Evolutionary conservation across 2,329 filamentous ascomycete species (phyloP), one percentile per base, ranked within the genome.

Genomic region (Fusarium oxysporum): DNA sequence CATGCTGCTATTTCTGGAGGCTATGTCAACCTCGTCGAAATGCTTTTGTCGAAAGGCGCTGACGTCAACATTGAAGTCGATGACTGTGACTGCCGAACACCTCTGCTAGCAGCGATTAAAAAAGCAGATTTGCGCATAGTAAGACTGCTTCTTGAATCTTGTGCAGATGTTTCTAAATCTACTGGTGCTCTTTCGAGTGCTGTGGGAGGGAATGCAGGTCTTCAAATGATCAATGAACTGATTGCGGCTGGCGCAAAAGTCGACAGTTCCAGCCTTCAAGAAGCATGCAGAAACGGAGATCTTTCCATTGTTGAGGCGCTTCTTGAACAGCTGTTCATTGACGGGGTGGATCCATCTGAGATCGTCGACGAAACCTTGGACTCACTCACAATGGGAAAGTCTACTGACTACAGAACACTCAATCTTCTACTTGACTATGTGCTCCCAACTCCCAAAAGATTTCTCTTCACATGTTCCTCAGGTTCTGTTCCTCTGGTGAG

Each of bases 151-250:
- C 61, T 69, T 25, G 19, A 32, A 8, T 38, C 40, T 9, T 55
- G 65, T 6, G 51, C 66, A 12, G 25, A 69, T 21, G 23, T 65
- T 32, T 50, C 28, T 12, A 35, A 35, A 16, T 23, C 12, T 33
- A 11, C 30, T n/a, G 33, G 21, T 35, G 21, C 47, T 35, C 47
- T 50, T 16, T 33, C 28, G 10, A 30, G 23, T 16, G 47, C 47
- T 37, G n/a, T 17, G 12, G 17, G n/a, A 51, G 4, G 4, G 16
- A 33, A 33, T 21, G 32, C 40, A 5, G 53, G 65, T 21, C 21
- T 50, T 13, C 48, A 33, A 23, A 65, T 68, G 10, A 50, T 68
- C 16, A 21, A 56, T 28, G 65, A 53, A 14, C 37, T 68, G 19
- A 16, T 68, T 3, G 25, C n/a, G 3, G 44, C 61, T 12, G 44